These are phyloP conservation scores for Berberis thunbergii DNA, from an alignment of 164 flowering plant genomes.

Conservation along the genomic window DNA sequence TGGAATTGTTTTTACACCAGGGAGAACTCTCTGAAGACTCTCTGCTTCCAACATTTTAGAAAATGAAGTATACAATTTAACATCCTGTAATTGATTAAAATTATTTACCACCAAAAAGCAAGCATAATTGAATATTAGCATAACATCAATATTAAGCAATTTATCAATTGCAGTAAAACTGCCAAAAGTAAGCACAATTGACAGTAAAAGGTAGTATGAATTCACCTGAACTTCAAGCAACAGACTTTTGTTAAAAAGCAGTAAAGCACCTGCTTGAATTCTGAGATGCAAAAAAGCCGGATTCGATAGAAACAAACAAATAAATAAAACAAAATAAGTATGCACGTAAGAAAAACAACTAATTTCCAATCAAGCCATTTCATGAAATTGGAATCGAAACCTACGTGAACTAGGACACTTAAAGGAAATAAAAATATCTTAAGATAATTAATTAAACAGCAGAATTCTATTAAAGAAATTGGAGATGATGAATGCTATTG, in stretches of 20 bases:
- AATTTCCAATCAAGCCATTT: neutral
- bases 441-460: too few relatives aligned
- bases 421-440: too few relatives aligned
- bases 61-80: conserved; percentile 56
- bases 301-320: too few relatives aligned
- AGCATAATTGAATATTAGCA: neutral
- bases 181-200: neutral
- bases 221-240: conserved; percentile 65
- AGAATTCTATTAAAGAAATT: too few relatives aligned
- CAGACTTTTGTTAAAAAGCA: conserved; percentile 65
- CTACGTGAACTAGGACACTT: too few relatives aligned
- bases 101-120: conserved; percentile 2
- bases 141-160: too few relatives aligned
- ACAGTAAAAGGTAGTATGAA: neutral
- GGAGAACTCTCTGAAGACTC: conserved; percentile 55
- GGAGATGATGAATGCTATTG: too few relatives aligned
- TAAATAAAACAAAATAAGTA: neutral
- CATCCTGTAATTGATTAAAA: conserved; percentile 33
- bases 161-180: neutral
- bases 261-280: conserved; percentile 41
- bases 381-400: too few relatives aligned
- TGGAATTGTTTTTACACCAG: conserved; percentile 58
- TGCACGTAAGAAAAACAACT: neutral
- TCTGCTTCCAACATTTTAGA: conserved; percentile 60
- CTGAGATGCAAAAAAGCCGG: conserved; percentile 22